Percentiles rank a stretch among this genome's conserved stretches.
phyloP scores from a whole-genome alignment of 345 rosid genomes.

The Raphanus sativus region DNA sequence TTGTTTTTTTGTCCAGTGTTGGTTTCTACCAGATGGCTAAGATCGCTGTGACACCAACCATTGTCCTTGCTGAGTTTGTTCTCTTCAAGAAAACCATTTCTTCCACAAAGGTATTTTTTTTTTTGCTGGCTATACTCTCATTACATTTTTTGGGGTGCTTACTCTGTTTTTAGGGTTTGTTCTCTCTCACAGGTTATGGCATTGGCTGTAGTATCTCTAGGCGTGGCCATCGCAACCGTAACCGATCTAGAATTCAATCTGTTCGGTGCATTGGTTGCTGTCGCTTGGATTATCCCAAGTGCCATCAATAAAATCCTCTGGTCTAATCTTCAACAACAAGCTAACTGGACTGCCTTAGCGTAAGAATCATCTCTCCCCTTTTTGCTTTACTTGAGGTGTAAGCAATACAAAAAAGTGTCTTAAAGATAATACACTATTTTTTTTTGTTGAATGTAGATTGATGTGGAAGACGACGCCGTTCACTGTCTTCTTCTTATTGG shows the following conservation, averaged over 20 bases:
- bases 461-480: slow-evolving; percentile 99
- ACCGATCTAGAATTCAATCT: slow-evolving; percentile 82
- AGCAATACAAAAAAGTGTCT: background rate
- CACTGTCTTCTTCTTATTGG: slow-evolving; percentile 75
- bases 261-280: slow-evolving; percentile 77
- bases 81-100: slow-evolving; percentile 69
- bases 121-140: background rate
- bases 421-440: background rate
- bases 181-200: slow-evolving; percentile 60
- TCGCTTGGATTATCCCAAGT: slow-evolving; percentile 90
- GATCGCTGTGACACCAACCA: slow-evolving; percentile 95
- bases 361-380: slow-evolving; percentile 32
- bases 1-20: slow-evolving; percentile 50
- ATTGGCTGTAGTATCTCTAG: slow-evolving; percentile 66
- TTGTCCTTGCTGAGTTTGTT: slow-evolving; percentile 78
- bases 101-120: slow-evolving; percentile 53
- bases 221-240: slow-evolving; percentile 87
- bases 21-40: slow-evolving; percentile 99
- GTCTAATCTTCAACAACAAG: slow-evolving; percentile 88
- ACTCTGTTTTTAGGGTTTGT: slow-evolving; percentile 25
- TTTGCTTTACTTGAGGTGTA: slow-evolving; percentile 11
- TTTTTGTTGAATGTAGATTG: slow-evolving; percentile 48
- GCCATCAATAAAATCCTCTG: slow-evolving; percentile 86
- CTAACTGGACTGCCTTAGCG: slow-evolving; percentile 96
- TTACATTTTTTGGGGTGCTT: background rate